Evolutionary conservation across 768 basidiomycete genomes (phyloP).

Genomic region (Auriscalpium microsporum): DNA sequence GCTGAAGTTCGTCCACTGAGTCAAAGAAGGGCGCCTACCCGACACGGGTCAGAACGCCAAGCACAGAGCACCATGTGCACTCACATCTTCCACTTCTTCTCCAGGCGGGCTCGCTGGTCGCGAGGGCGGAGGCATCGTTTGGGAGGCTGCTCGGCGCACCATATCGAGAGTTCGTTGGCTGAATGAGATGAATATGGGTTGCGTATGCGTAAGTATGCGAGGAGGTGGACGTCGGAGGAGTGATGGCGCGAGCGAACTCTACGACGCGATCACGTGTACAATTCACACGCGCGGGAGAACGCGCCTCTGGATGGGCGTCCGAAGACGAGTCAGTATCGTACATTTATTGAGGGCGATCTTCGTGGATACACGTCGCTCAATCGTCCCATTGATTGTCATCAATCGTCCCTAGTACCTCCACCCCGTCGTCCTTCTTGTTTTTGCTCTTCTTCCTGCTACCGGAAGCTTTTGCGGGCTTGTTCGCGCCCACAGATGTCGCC

Average conservation of each 20-base stretch:
- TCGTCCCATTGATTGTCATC: slow-evolving; percentile 18
- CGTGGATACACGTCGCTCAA: no score
- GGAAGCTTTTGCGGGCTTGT: no score
- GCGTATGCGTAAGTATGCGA: no score
- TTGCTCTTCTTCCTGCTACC: slow-evolving; percentile 5
- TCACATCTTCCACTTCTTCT: slow-evolving; percentile 1
- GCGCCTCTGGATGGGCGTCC: no score
- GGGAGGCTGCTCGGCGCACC: not conserved
- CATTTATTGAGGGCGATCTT: no score
- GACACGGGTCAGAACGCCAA: not conserved
- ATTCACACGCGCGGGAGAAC: no score
- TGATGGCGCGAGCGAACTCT: not conserved
- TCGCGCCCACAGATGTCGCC: no score
- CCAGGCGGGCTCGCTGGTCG: slow-evolving; percentile 1
- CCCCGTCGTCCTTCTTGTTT: slow-evolving; percentile 15
- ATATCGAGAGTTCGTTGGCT: not conserved
- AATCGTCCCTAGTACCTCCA: slow-evolving; percentile 23
- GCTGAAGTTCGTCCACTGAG: slow-evolving; percentile 23
- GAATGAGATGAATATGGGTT: no score
- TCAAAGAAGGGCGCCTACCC: slow-evolving; percentile 20
- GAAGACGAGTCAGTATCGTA: no score
- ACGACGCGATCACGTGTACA: no score
- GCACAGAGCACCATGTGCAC: no score
- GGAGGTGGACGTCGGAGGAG: not conserved
- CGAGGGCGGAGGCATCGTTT: slow-evolving; percentile 1